Evolutionary conservation across 495 filamentous ascomycete species (phyloP), one percentile per base, ranked within the genome.

Genomic region (Neurospora sp.): DNA sequence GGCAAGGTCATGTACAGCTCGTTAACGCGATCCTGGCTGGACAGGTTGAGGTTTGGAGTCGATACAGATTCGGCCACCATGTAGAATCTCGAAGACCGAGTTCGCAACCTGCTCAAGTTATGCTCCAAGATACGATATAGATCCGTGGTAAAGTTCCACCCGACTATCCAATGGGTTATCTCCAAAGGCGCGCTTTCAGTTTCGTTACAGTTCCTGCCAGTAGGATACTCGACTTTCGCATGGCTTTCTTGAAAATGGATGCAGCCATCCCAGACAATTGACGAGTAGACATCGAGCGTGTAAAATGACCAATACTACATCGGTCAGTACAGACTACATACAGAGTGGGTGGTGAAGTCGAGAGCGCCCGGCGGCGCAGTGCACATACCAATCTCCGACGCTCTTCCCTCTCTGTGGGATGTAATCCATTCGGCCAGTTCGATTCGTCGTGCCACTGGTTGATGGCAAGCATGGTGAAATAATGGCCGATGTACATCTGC

Each of bases 301-400:
- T 88, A 88, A 40, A 85, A 86, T 38, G 86, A 85, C 86, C 86
- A 88, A 73, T 86, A 86, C 82, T 86, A 39, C 16, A 31, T 20
- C 42, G 20, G 70, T 77, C 69, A 77, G 73, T 44, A 71, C 20
- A 69, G 42, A 59, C 14, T 70, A 16, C 40, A 46, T 16, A 10
- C 5, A 62, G 23, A 31, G 27, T 38, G 70, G 39, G 38, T 69
- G 70, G 39, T 40, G 37, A 40, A 38, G 40, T 41, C 3, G 8
- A 8, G 7, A 46, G 42, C 42, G 42, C 16, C 10, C 42, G 18
- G 18, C 18, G 42, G 18, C 42, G 42, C 42, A 46, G 40, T 41
- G 37, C 39, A 72, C 83, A 72, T 80, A 85, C 84, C 71, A 87
- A 73, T 78, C 86, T 77, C 71, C 85, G 79, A 37, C 86, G 76